Evolutionary conservation across 1,139 yeast genomes (phyloP), one percentile per base, ranked within the genome.

Genomic region (Saccharomyces hybrid): DNA sequence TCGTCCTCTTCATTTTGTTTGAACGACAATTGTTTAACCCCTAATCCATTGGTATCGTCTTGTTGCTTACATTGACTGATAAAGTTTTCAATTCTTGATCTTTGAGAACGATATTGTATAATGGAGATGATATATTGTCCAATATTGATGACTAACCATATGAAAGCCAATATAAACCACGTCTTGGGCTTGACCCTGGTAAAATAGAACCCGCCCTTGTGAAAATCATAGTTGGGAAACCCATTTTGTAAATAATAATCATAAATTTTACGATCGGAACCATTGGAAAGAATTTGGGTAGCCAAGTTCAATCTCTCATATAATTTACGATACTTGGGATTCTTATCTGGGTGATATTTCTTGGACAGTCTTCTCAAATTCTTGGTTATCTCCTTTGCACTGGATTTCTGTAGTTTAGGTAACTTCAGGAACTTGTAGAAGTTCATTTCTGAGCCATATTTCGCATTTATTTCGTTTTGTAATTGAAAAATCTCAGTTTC

Each of bases 221-320:
- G 77, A 68, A 81, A 84, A 56, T 79, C 82, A 81, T 88, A 88
- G 56, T 78, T 78, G 4, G 99, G 99, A 71, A 93, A 93, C 3
- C 99, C 99, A 61, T 84, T 81, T 44, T 79, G 76, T 55, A 87
- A 75, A 71, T 88, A 93, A 70, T 84, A 91, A 69, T 93, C 98
- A 69, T 93, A 93, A 16, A 93, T 77, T 60, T 84, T 85, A 57
- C 86, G 81, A 56, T 80, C 78, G 9, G 81, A 76, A 51, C 80
- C 72, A 67, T 87, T 79, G 58, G 90, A 75, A 56, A 91, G 77
- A 54, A 90, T 84, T 64, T 86, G 81, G 49, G 89, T 86, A 19
- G 88, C 89, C 31, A 82, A 72, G 25, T 93, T 86, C 51, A 91
- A 77, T 46, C 93, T 74, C 60, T 90, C 87, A 68, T 85, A 91